These are phyloP conservation scores for Fusarium chlamydosporum DNA, from an alignment of 2,329 filamentous ascomycete species.

Conservation along the genomic window DNA sequence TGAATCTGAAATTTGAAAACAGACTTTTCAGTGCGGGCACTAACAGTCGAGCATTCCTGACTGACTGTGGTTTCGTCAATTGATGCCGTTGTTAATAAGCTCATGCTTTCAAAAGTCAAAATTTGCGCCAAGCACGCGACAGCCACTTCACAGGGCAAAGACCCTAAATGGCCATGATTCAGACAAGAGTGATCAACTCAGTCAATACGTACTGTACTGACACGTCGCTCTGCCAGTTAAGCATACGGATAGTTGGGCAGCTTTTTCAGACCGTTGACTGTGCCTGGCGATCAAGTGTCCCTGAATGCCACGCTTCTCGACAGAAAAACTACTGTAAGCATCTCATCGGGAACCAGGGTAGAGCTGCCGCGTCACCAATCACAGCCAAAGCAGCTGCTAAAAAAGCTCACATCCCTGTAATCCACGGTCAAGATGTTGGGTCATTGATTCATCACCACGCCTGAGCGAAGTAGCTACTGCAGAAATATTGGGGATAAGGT, in stretches of 20 bases:
- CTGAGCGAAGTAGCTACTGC: conserved; percentile 8
- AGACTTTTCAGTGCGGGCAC: conserved; percentile 40
- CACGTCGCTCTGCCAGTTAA: conserved; percentile 36
- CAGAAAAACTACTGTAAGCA: conserved; percentile 18
- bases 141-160: conserved; percentile 5
- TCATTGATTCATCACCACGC: conserved; percentile 24
- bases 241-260: conserved; percentile 30
- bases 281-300: conserved; percentile 44
- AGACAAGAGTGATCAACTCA: conserved; percentile 6
- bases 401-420: conserved; percentile 36
- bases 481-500: conserved; percentile 8
- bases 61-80: conserved; percentile 11
- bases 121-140: conserved; percentile 26
- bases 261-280: conserved; percentile 30
- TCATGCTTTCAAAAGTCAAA: conserved; percentile 32
- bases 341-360: conserved; percentile 38
- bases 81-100: conserved; percentile 26
- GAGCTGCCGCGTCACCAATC: conserved; percentile 46
- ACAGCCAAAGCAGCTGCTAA: conserved; percentile 23
- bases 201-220: conserved; percentile 16
- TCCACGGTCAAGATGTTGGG: conserved; percentile 15
- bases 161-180: conserved; percentile 27
- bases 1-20: conserved; percentile 23
- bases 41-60: conserved; percentile 34
- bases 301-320: conserved; percentile 18